phyloP scores from a whole-genome alignment of 225 moss, liverwort and hornwort species.

The Climacium dendroides region DNA sequence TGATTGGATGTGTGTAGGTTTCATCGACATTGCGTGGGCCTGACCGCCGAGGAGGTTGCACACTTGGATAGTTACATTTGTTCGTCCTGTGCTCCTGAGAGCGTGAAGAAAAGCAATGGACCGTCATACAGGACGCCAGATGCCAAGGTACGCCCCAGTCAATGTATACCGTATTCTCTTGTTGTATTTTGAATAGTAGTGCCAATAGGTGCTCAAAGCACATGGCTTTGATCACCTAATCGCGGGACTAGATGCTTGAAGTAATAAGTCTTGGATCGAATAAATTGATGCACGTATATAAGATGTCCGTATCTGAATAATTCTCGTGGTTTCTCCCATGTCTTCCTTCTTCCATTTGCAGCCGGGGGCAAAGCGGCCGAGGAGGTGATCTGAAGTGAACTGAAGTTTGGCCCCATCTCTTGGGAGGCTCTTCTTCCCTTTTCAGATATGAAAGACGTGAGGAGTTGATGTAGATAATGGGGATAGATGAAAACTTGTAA shows the following conservation, averaged over 20 bases:
- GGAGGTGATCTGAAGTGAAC: conserved; percentile 40
- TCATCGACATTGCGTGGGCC: conserved; percentile 78
- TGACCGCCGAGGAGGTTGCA: conserved; percentile 78
- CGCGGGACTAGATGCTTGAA: background rate
- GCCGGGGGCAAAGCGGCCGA: conserved; percentile 63
- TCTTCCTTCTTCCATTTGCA: background rate
- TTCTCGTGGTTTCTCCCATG: background rate
- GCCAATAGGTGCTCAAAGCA: background rate
- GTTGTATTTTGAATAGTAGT: background rate
- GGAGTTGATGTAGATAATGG: conserved; percentile 17
- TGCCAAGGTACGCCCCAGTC: conserved; percentile 53
- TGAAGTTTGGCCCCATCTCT: background rate
- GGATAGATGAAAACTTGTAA: conserved; percentile 7
- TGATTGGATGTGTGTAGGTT: conserved; percentile 48
- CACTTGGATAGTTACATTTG: conserved; percentile 83
- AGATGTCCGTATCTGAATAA: background rate
- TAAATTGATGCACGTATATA: background rate
- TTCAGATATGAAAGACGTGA: background rate
- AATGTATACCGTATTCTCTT: background rate
- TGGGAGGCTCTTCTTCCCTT: background rate
- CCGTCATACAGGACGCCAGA: conserved; percentile 54
- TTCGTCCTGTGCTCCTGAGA: conserved; percentile 66
- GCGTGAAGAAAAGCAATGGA: conserved; percentile 70
- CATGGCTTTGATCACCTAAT: background rate
- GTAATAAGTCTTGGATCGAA: background rate